These are phyloP conservation scores for Cystobasidium slooffiae DNA, from an alignment of 1,284 basidiomycete species.

Conservation along the genomic window DNA sequence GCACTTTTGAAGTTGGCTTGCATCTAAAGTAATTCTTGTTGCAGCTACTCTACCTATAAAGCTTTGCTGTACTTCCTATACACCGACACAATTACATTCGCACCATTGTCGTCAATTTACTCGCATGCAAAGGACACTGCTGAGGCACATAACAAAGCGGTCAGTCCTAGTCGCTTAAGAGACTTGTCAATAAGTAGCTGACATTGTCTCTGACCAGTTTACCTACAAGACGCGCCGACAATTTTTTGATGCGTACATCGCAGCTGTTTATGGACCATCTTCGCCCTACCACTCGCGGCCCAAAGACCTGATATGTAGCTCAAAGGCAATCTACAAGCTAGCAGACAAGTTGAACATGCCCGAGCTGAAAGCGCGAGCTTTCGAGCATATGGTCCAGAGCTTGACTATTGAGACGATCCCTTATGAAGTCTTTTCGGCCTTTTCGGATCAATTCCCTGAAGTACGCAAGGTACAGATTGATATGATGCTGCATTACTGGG, in stretches of 20 bases:
- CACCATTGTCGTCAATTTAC: conserved; percentile 53
- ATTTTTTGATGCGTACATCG: conserved; percentile 27
- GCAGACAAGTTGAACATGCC: conserved; percentile 53
- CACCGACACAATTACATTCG: conserved; percentile 55
- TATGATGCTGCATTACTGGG: conserved; percentile 41
- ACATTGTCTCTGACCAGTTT: conserved; percentile 25
- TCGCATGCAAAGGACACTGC: conserved; percentile 50
- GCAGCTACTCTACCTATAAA: conserved; percentile 56
- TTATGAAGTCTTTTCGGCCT: conserved; percentile 45
- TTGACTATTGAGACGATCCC: conserved; percentile 43
- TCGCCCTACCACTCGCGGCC: conserved; percentile 7
- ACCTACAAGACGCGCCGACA: conserved; percentile 44
- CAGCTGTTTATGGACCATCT: conserved; percentile 5
- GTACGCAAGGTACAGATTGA: conserved; percentile 41
- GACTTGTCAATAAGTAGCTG: neutral
- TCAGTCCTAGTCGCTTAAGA: neutral
- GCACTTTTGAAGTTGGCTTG: neutral
- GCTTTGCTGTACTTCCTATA: conserved; percentile 58
- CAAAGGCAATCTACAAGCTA: conserved; percentile 54
- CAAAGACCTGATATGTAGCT: conserved; percentile 43
- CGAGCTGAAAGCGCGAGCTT: conserved; percentile 53
- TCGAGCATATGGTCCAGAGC: conserved; percentile 47
- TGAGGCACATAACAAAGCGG: conserved; percentile 12
- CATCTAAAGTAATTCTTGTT: neutral
- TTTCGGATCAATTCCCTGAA: conserved; percentile 42